Base-by-base conservation (phyloP, 148 eudicot genomes). In the Simmondsia chinensis region DNA sequence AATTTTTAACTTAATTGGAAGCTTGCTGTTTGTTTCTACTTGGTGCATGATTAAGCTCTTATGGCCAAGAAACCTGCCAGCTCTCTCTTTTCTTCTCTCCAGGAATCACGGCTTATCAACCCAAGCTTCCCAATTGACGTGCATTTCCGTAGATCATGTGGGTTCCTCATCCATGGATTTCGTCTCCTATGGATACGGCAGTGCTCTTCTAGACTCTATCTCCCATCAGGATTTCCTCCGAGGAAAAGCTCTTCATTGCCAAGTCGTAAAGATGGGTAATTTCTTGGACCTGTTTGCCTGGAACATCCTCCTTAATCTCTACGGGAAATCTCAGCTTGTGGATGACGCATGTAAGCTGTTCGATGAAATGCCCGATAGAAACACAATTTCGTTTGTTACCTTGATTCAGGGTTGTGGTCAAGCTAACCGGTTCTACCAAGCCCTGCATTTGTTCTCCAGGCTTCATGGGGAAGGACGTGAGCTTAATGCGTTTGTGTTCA, bases 401-500 rank as follows among this genome's bases (percentile, higher is more conserved):
- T 27, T 88, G 20, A 68, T 88, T 56, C 83, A 71, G 43, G 96
- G 96, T 3, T 66, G 32, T 51, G 50, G 54, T 37, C 52, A 51
- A 20, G 50, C 46, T 18, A 45, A 53, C 12, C 39, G 48, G 24
- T 70, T 65, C 18, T 8, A 6, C 6, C 66, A 77, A 20, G 89
- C 75, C 13, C 6, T 77, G 28, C 60, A 53, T 18, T 66, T 78
- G 57, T 80, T 88, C 35, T 18, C 54, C 27, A 46, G 69, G 46
- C 64, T 83, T 20, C 79, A 69, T 40, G 72, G 63, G 50, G 79
- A 88, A 54, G 89, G 87, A 5, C 83, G 68, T 45, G 89, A 75
- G 38, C 70, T 88, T 32, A 88, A 77, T 37, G 57, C 89, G 1
- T 88, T 83, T 64, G 89, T 75, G 16, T 88, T 88, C 61, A 77